phyloP scores from a whole-genome alignment of 306 rosid species.

The Vigna radiata region DNA sequence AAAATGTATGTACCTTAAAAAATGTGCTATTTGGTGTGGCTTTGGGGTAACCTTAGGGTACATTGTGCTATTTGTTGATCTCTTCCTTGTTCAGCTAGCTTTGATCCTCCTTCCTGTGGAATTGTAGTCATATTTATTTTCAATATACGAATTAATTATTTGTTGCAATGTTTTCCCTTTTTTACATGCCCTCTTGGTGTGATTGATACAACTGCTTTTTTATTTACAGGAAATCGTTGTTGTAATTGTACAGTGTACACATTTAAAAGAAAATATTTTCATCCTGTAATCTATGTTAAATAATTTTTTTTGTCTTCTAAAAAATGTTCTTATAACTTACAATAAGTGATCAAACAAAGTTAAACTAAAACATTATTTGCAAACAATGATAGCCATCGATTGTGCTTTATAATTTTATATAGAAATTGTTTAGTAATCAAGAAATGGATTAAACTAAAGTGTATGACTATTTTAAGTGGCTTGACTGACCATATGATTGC shows the following conservation, averaged over 20 bases:
- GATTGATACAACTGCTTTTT: constrained; percentile 15
- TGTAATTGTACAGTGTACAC: neutral
- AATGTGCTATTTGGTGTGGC: constrained; percentile 1
- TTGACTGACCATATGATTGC: neutral
- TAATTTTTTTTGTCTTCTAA: neutral
- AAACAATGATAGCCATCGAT: constrained; percentile 7
- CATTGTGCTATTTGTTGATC: constrained; percentile 14
- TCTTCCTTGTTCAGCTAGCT: constrained; percentile 9
- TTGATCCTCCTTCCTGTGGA: constrained; percentile 3
- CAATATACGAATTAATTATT: neutral
- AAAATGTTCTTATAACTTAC: neutral
- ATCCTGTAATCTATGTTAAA: constrained; percentile 7
- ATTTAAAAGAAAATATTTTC: neutral
- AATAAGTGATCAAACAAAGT: neutral
- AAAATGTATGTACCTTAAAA: constrained; percentile 1
- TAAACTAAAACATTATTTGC: neutral
- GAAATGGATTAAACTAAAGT: constrained; percentile 22
- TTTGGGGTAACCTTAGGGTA: too few relatives aligned
- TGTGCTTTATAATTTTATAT: constrained; percentile 7
- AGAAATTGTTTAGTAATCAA: neutral
- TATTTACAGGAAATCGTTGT: neutral
- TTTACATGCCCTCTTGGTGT: neutral
- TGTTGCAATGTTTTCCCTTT: constrained; percentile 13
- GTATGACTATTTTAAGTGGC: constrained; percentile 6
- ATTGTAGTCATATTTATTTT: constrained; percentile 1